Evolutionary conservation across 2,329 filamentous ascomycete genomes (phyloP).

Genomic region (Exophiala sp.): DNA sequence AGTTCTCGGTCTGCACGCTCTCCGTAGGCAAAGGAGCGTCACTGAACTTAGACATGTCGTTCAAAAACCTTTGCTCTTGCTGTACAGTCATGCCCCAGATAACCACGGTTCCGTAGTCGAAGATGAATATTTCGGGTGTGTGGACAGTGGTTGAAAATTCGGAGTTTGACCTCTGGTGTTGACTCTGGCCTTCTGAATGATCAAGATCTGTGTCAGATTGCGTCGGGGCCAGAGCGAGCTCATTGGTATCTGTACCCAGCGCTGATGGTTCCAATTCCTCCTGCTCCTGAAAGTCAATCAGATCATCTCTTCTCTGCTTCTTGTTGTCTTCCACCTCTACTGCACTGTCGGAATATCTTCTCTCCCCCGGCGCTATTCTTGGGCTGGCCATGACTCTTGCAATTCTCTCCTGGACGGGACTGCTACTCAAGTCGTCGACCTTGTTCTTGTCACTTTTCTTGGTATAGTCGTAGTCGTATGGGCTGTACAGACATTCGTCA

Average conservation of each 20-base stretch:
- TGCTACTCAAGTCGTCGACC: slow-evolving; percentile 25
- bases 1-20: slow-evolving; percentile 91
- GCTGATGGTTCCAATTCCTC: slow-evolving; percentile 36
- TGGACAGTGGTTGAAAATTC: slow-evolving; percentile 87
- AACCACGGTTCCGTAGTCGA: slow-evolving; percentile 95
- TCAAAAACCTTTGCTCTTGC: slow-evolving; percentile 86
- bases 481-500: slow-evolving; percentile 96
- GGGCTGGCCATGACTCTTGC: slow-evolving; percentile 23
- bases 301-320: slow-evolving; percentile 55
- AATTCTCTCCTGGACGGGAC: slow-evolving; percentile 24
- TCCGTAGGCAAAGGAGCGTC: slow-evolving; percentile 82
- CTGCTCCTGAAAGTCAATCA: slow-evolving; percentile 61
- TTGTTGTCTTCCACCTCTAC: slow-evolving; percentile 63
- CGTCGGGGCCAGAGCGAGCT: slow-evolving; percentile 13
- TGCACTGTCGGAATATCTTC: slow-evolving; percentile 59
- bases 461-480: slow-evolving; percentile 71
- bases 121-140: slow-evolving; percentile 91
- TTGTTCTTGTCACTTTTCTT: slow-evolving; percentile 39
- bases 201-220: slow-evolving; percentile 18
- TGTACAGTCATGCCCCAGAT: slow-evolving; percentile 96
- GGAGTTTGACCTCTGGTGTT: slow-evolving; percentile 37
- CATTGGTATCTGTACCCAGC: slow-evolving; percentile 16
- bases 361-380: slow-evolving; percentile 23
- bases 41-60: slow-evolving; percentile 92
- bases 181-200: slow-evolving; percentile 26